These are phyloP conservation scores for Monosporascus sp. DNA, from an alignment of 2,329 filamentous ascomycete species.

Conservation along the genomic window DNA sequence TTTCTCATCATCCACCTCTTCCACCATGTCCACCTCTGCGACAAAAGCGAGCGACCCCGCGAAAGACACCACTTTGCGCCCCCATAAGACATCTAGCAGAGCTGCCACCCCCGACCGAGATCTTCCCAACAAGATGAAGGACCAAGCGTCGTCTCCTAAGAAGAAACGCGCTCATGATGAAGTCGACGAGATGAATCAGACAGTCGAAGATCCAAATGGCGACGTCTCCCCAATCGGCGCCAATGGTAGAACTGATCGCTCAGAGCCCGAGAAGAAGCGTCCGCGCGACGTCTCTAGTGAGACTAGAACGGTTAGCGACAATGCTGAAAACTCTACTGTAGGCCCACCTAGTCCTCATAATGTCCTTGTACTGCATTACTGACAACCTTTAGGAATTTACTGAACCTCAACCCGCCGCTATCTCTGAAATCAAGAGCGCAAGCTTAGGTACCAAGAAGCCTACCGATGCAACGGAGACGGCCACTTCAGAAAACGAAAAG, in stretches of 20 bases:
- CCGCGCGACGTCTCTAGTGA: conserved; percentile 47
- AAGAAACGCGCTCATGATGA: conserved; percentile 61
- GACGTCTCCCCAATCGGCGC: conserved; percentile 36
- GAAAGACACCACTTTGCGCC: conserved; percentile 8
- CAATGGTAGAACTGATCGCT: conserved; percentile 43
- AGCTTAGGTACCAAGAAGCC: conserved; percentile 8
- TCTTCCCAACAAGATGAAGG: conserved; percentile 31
- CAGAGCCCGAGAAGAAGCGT: conserved; percentile 62
- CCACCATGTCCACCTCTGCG: conserved; percentile 19
- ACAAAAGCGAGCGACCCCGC: conserved; percentile 17
- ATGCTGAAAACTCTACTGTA: conserved; percentile 27
- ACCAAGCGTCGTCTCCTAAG: conserved; percentile 55
- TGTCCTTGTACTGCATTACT: background rate
- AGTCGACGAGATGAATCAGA: conserved; percentile 44
- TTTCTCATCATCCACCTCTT: conserved; percentile 14
- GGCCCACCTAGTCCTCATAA: conserved; percentile 8
- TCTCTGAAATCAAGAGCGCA: conserved; percentile 6
- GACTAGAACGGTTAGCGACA: conserved; percentile 16
- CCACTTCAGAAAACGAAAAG: conserved; percentile 24
- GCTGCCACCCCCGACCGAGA: conserved; percentile 12
- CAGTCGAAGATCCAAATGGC: conserved; percentile 27
- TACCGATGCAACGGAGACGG: conserved; percentile 6
- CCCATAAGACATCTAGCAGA: conserved; percentile 11
- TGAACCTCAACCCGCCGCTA: conserved; percentile 5
- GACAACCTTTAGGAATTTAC: conserved; percentile 7